phyloP scores from a whole-genome alignment of 495 filamentous ascomycete genomes.

The Trichoderma orchidacearum region DNA sequence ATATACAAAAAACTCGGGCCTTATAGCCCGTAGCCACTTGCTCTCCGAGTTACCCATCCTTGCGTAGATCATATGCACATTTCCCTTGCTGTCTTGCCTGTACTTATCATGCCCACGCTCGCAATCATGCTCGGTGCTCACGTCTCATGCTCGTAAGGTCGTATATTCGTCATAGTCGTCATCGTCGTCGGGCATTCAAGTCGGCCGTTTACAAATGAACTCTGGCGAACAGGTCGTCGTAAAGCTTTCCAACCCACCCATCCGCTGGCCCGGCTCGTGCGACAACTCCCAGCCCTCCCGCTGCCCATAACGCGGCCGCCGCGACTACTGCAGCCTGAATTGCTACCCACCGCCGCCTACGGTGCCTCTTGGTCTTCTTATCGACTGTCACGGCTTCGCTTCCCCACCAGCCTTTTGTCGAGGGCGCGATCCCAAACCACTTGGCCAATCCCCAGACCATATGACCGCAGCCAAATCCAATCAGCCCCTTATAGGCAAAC shows the following conservation, averaged over 20 bases:
- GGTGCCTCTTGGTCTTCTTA: slow-evolving; percentile 26
- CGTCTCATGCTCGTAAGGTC: not conserved
- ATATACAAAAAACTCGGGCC: not conserved
- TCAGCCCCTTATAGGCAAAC: slow-evolving; percentile 50
- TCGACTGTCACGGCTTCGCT: slow-evolving; percentile 17
- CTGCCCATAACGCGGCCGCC: slow-evolving; percentile 58
- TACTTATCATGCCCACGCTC: not conserved
- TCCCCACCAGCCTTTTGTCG: slow-evolving; percentile 23
- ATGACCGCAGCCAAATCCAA: slow-evolving; percentile 61
- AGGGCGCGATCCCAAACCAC: slow-evolving; percentile 49
- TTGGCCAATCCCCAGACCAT: slow-evolving; percentile 70
- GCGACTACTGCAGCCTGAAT: slow-evolving; percentile 49
- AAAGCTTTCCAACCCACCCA: slow-evolving; percentile 70
- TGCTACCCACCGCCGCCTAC: slow-evolving; percentile 50
- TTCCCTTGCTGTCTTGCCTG: not conserved
- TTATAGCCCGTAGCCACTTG: not conserved
- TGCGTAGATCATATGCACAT: not conserved
- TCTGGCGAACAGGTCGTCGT: slow-evolving; percentile 43
- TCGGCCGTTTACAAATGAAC: slow-evolving; percentile 8
- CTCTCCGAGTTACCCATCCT: not conserved
- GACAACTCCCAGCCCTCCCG: slow-evolving; percentile 65
- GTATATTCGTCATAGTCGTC: not conserved
- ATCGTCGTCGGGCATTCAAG: too few relatives aligned
- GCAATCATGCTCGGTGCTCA: not conserved
- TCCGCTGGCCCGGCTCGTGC: slow-evolving; percentile 52